phyloP scores from a whole-genome alignment of 768 basidiomycete species.

The Cytidiella melzeri region DNA sequence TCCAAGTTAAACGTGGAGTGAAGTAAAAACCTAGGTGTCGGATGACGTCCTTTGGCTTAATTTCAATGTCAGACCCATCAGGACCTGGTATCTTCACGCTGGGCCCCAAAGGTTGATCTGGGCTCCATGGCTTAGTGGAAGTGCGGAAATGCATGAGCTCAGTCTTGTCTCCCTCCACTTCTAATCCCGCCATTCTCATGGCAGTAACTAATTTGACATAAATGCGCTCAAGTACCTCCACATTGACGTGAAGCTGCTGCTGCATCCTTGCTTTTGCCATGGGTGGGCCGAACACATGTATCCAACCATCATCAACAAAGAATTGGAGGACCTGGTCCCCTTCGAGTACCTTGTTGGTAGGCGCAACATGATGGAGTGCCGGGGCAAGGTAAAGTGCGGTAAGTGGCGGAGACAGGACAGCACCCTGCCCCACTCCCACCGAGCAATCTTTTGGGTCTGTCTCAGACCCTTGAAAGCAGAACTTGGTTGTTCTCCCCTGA shows the following conservation, averaged over 20 bases:
- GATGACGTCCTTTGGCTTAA: background rate
- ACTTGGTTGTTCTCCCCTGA: conserved; percentile 1
- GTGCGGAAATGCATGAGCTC: conserved; percentile 14
- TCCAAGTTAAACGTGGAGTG: conserved; percentile 10
- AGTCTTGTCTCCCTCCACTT: conserved; percentile 8
- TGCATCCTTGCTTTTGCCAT: background rate
- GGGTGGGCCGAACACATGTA: background rate
- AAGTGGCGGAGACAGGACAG: conserved; percentile 12
- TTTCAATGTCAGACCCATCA: background rate
- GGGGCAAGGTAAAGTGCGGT: conserved; percentile 14
- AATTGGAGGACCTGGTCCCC: conserved; percentile 5
- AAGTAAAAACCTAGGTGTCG: conserved; percentile 17
- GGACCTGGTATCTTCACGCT: background rate
- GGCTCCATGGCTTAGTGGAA: background rate
- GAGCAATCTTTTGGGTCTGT: background rate
- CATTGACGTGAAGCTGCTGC: background rate
- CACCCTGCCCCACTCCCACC: conserved; percentile 14
- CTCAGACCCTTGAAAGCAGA: conserved; percentile 10
- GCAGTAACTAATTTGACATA: background rate
- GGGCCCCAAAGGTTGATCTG: background rate
- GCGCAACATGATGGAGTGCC: conserved; percentile 8
- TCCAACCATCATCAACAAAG: conserved; percentile 14
- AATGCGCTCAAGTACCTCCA: background rate
- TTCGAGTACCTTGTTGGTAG: background rate
- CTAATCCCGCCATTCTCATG: conserved; percentile 7